Evolutionary conservation across 2,329 filamentous ascomycete genomes (phyloP), one percentile per base, ranked within the genome.

Genomic region (Ophiostoma fasciatum): DNA sequence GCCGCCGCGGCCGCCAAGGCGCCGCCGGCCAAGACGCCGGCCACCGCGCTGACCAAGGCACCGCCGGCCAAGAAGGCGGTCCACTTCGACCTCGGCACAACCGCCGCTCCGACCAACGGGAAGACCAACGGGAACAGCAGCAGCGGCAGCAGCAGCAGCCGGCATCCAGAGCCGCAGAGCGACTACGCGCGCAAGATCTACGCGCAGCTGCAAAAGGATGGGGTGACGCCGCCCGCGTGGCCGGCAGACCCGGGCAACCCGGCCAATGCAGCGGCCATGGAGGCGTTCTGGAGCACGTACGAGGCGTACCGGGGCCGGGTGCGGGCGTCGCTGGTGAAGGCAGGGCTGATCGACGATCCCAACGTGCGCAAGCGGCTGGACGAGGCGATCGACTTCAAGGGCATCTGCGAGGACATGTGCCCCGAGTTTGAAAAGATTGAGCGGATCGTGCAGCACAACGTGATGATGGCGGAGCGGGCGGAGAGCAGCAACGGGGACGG

Each of bases 371-470:
- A 74, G 48, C 66, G 63, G 14, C 60, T 80, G 7, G 63, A 70
- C 39, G 67, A 79, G 48, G 75, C 75, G 7, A 71, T 79, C 32
- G 65, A 70, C 28, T 80, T 80, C 49, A 74, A 74, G 49, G 75
- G 75, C 12, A 76, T 74, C 31, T 78, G 74, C 46, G 71, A 78
- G 46, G 70, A 76, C 19, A 79, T 78, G 74, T 80, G 75, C 42
- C 75, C 75, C 5, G 70, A 77, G 43, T 78, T 69, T 51, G 75
- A 80, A 49, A 70, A 69, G 50, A 64, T 76, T 23, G 69, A 63
- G 33, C 64, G 74, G 41, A 77, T 79, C 38, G 67, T 66, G 32
- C 71, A 78, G 49, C 59, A 63, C 45, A 70, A 78, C 41, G 63
- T 75, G 17, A 64, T 68, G 44, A 55, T 55, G 7, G 59, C 68